Conservation (phyloP, 192 early-diverging fungal genomes). For the Coemansia sp. region DNA sequence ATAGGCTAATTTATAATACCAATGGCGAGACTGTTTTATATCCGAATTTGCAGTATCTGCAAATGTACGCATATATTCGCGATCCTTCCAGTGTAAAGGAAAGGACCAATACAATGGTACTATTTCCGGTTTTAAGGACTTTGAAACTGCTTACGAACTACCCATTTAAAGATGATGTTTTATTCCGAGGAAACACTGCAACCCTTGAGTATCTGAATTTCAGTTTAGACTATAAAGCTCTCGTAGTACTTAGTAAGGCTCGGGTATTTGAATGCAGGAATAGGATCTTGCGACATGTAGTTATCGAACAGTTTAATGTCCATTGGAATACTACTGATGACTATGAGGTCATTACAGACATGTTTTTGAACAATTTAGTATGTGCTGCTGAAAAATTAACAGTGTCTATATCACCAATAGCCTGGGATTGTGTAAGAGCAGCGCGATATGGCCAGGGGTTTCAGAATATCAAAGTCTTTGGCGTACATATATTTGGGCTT, state of each 20-base stretch:
- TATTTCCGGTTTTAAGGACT: not conserved
- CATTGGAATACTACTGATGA: not conserved
- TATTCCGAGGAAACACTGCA: slow-evolving; percentile 6
- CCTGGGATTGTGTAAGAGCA: not conserved
- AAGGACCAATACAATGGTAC: not conserved
- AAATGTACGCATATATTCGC: not conserved
- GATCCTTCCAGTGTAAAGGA: not conserved
- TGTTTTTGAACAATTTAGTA: not conserved
- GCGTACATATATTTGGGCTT: not conserved
- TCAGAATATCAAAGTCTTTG: not conserved
- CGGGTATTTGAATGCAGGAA: not conserved
- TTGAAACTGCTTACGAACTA: not conserved
- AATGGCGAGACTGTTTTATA: not conserved
- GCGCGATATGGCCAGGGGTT: not conserved
- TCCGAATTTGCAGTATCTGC: slow-evolving; percentile 2
- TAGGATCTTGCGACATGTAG: not conserved
- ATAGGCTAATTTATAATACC: not conserved
- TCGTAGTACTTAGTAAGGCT: not conserved
- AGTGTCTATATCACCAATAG: not conserved
- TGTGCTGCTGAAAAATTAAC: not conserved
- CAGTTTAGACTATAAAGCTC: not conserved
- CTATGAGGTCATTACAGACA: not conserved
- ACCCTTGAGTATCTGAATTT: not conserved
- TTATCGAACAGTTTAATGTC: not conserved
- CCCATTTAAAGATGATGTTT: slow-evolving; percentile 8